phyloP scores from a whole-genome alignment of 495 filamentous ascomycete genomes.

The Xylaria castorea region DNA sequence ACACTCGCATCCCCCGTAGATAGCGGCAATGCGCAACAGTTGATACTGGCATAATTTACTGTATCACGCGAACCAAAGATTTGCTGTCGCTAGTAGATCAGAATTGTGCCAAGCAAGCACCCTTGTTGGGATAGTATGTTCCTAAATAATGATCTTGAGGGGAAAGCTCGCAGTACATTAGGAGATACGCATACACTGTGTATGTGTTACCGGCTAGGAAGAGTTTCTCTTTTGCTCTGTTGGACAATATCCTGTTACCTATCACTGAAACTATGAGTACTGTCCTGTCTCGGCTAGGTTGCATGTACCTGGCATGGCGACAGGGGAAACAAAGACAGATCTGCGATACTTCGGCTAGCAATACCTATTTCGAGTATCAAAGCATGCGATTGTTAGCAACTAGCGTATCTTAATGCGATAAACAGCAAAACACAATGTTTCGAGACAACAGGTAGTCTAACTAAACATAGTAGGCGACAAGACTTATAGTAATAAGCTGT shows the following conservation, averaged over 20 bases:
- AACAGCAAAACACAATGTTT: background rate
- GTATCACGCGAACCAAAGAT: background rate
- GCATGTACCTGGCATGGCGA: constrained; percentile 4
- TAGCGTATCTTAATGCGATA: background rate
- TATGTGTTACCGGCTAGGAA: background rate
- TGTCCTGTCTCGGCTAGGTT: background rate
- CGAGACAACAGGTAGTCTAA: background rate
- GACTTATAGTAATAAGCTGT: background rate
- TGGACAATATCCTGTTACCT: too few relatives aligned
- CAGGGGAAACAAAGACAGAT: background rate
- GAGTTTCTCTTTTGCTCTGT: background rate
- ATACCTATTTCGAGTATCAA: background rate
- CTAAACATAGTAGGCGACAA: background rate
- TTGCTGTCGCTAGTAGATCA: background rate
- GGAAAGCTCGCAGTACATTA: background rate
- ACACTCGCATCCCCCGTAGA: background rate
- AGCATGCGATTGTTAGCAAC: background rate
- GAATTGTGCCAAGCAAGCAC: background rate
- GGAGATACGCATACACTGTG: background rate
- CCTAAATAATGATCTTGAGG: background rate
- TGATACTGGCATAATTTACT: background rate
- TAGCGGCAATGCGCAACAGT: background rate
- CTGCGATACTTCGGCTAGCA: constrained; percentile 3
- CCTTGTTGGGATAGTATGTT: background rate
- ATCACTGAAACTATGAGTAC: background rate